Percentiles rank a stretch among this genome's conserved stretches.
Conservation (phyloP, 129 eudicot genomes). For the Scalesia atractyloides region DNA sequence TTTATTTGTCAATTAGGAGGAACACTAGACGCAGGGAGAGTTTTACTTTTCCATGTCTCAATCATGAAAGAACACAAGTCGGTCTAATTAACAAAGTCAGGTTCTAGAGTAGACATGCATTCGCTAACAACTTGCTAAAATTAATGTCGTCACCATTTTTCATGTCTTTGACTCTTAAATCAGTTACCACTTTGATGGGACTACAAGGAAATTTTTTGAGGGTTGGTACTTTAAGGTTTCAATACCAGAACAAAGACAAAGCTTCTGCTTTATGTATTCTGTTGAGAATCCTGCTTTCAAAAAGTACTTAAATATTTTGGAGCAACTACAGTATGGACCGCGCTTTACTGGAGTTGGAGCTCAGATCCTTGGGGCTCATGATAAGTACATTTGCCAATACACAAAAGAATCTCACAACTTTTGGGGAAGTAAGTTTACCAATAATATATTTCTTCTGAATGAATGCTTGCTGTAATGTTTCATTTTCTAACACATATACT, state of each 20-base stretch:
- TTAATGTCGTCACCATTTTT: no score
- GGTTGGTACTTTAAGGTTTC: slow-evolving; percentile 99
- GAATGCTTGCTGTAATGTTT: neutral
- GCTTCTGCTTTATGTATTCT: slow-evolving; percentile 97
- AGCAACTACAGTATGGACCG: slow-evolving; percentile 70
- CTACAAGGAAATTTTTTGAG: slow-evolving; percentile 74
- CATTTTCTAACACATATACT: neutral
- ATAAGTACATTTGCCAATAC: slow-evolving; percentile 89
- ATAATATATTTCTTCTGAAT: neutral
- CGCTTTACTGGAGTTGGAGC: slow-evolving; percentile 94
- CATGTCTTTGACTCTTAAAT: slow-evolving; percentile 9
- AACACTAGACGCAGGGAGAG: neutral
- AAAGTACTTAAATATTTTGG: slow-evolving; percentile 54
- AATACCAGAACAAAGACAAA: slow-evolving; percentile 88
- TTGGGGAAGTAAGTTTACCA: slow-evolving; percentile 69
- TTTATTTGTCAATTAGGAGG: neutral
- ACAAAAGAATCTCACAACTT: slow-evolving; percentile 69
- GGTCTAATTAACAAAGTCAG: no score
- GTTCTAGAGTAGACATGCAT: neutral
- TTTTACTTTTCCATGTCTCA: neutral
- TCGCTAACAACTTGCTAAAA: no score
- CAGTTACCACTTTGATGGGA: slow-evolving; percentile 96
- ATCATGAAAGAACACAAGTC: no score
- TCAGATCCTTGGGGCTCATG: slow-evolving; percentile 91
- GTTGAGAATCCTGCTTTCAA: slow-evolving; percentile 87